These are phyloP conservation scores for Candida pseudoglaebosa DNA, from an alignment of 805 yeast genomes.

Conservation along the genomic window DNA sequence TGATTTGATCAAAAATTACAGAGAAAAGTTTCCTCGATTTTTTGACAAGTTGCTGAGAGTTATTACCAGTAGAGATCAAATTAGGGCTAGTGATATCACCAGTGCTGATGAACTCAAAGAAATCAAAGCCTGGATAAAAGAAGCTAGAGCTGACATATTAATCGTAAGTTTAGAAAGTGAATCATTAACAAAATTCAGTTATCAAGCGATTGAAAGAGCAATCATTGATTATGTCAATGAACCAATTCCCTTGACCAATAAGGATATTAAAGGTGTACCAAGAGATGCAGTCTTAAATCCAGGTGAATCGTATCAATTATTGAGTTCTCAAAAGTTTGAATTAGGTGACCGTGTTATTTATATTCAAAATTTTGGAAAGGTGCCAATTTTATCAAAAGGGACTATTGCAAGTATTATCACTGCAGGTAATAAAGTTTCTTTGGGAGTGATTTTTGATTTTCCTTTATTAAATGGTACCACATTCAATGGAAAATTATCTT, in stretches of 20 bases:
- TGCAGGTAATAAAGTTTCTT: conserved; percentile 57
- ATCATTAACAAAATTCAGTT: conserved; percentile 63
- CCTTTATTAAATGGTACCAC: conserved; percentile 80
- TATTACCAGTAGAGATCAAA: conserved; percentile 26
- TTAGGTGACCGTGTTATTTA: conserved; percentile 90
- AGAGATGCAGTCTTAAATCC: conserved; percentile 79
- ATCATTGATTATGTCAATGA: conserved; percentile 43
- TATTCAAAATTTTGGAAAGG: conserved; percentile 83
- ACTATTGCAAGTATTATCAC: conserved; percentile 69
- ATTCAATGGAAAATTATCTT: conserved; percentile 69
- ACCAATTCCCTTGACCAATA: conserved; percentile 40
- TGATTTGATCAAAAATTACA: conserved; percentile 59
- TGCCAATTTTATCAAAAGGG: conserved; percentile 83
- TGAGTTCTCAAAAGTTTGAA: conserved; percentile 71
- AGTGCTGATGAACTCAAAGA: conserved; percentile 43
- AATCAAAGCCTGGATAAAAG: conserved; percentile 47
- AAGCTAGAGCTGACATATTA: conserved; percentile 44
- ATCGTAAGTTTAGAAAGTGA: conserved; percentile 76
- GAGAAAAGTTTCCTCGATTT: conserved; percentile 56
- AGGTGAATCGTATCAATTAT: conserved; percentile 60
- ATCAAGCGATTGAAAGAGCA: conserved; percentile 62
- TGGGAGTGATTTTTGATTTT: conserved; percentile 80
- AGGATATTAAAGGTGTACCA: conserved; percentile 78
- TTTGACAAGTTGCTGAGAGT: conserved; percentile 38
- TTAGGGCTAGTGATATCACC: conserved; percentile 34